Evolutionary conservation across 345 rosid species (phyloP).

Genomic region (Rhodamnia rubescens): DNA sequence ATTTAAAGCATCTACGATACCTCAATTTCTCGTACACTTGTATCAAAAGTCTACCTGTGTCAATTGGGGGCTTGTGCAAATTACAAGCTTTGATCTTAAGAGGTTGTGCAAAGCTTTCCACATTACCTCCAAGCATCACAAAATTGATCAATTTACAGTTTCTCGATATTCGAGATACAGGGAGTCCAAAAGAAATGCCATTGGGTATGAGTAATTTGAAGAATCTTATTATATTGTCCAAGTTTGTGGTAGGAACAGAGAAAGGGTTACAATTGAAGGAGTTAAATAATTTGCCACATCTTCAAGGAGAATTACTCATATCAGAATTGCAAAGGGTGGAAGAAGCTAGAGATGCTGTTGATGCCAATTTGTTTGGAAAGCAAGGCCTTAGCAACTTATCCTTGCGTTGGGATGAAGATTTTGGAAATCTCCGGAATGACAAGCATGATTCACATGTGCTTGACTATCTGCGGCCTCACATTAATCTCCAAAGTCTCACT

Average conservation of each 20-base stretch:
- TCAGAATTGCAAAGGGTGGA: neutral
- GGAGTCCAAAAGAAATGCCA: neutral
- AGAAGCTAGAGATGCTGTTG: neutral
- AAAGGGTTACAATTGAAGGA: neutral
- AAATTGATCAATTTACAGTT: neutral
- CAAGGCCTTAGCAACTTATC: neutral
- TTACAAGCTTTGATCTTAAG: neutral
- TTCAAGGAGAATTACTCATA: neutral
- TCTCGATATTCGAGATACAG: neutral
- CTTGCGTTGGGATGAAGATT: neutral
- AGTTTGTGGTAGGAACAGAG: neutral
- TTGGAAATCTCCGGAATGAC: accelerated
- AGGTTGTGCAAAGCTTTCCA: neutral
- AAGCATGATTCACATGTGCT: accelerated
- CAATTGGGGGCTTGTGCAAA: neutral
- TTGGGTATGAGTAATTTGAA: neutral
- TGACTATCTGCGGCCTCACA: neutral
- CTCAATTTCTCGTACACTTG: neutral
- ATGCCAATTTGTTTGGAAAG: neutral
- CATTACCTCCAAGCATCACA: neutral
- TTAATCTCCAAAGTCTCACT: neutral
- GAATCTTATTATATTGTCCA: neutral
- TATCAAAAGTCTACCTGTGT: neutral
- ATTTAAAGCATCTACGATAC: neutral
- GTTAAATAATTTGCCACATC: neutral